Base-by-base conservation (phyloP, 2,329 filamentous ascomycete genomes). In the Chrysoporthe puriensis region DNA sequence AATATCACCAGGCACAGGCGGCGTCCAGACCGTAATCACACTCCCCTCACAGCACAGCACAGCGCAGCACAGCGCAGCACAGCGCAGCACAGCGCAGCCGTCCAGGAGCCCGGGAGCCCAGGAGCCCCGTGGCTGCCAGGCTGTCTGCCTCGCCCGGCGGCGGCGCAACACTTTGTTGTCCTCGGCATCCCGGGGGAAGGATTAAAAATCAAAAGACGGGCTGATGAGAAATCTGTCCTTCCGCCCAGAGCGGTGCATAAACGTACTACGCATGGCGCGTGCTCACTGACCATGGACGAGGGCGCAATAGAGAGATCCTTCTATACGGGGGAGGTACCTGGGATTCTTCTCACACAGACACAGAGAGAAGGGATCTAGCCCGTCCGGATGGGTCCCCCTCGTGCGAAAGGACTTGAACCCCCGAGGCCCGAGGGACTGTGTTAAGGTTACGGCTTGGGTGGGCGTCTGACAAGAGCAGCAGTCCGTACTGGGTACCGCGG, bases 291-390 rank as follows among this genome's bases (percentile, higher is more conserved):
- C 26, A 26, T 52, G 48, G 50, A 16, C 34, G 34, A 57, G 32
- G 34, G n/a, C 32, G 34, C 54, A 57, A 40, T 57, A 36, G 4
- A 40, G 54, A 57, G 32, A 57, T 57, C 54, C 54, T 57, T 57
- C 54, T 57, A 57, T 21, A n/a, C 14, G 14, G 11, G 44, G 18
- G 8, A 26, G 26, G 26, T 26, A 26, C 26, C 26, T 26, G 26
- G 26, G 26, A 26, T 26, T 26, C 26, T 26, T 26, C 26, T 26
- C 26, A 26, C 26, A 26, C 26, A 26, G 26, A 26, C 26, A 26
- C 26, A 26, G 26, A 26, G 26, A 26, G 26, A 26, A 26, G 26
- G 2, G 26, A 26, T 26, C 26, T 26, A 2, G 26, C 26, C 26
- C 26, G 26, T 26, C 26, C 26, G 26, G 13, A 16, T 46, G 36